Conservation (phyloP, 805 yeast species). For the Myxozyma vanderwaltii region DNA sequence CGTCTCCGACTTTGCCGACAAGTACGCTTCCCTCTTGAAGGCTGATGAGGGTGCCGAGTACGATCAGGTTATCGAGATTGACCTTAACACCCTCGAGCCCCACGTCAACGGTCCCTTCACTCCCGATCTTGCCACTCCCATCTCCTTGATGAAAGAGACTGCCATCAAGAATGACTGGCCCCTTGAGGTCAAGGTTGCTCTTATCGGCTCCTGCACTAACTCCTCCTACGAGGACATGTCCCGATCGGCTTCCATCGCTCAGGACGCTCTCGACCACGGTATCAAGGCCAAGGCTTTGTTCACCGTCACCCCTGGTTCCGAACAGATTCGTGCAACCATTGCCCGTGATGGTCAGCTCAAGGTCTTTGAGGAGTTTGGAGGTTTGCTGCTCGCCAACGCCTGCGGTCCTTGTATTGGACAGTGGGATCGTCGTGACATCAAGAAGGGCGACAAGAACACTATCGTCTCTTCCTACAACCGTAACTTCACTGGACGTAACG, state of each 20-base stretch:
- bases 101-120: conserved; percentile 98
- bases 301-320: conserved; percentile 97
- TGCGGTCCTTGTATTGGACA: conserved; percentile 99
- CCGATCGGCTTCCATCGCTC: conserved; percentile 86
- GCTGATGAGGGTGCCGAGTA: conserved; percentile 90
- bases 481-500: conserved; percentile 96
- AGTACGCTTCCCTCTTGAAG: conserved; percentile 61
- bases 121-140: conserved; percentile 94
- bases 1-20: conserved; percentile 77
- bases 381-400: conserved; percentile 91
- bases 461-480: conserved; percentile 97
- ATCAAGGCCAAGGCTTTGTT: conserved; percentile 87
- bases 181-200: conserved; percentile 78
- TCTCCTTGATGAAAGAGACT: conserved; percentile 74
- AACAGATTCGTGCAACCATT: conserved; percentile 95
- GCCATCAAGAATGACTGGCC: conserved; percentile 85
- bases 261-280: conserved; percentile 84
- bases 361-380: conserved; percentile 83
- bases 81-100: conserved; percentile 86
- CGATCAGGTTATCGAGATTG: conserved; percentile 88
- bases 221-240: conserved; percentile 98
- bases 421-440: conserved; percentile 79
- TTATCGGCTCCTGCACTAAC: conserved; percentile 98
- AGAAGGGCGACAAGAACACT: conserved; percentile 70
- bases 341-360: conserved; percentile 90